Evolutionary conservation across 2,329 filamentous ascomycete species (phyloP).

Genomic region (Fusarium napiforme): DNA sequence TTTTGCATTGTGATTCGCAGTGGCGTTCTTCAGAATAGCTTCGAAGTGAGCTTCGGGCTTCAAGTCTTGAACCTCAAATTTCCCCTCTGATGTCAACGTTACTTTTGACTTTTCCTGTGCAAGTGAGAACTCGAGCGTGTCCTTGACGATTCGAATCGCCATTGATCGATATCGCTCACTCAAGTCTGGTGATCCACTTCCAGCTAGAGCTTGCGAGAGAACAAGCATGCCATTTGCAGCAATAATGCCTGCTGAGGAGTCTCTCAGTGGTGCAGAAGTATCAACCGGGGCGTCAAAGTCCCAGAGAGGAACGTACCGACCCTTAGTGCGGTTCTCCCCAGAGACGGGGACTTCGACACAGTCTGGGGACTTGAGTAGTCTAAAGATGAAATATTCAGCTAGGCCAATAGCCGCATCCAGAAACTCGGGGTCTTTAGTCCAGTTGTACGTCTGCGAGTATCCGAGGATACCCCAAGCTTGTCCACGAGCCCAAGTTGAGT

Average conservation of each 20-base stretch:
- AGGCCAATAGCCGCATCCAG: conserved; percentile 57
- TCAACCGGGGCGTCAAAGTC: conserved; percentile 61
- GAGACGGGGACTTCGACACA: conserved; percentile 41
- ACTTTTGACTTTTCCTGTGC: conserved; percentile 25
- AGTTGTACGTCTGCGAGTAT: conserved; percentile 60
- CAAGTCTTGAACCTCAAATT: conserved; percentile 6
- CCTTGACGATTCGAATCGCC: conserved; percentile 46
- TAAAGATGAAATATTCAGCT: conserved; percentile 61
- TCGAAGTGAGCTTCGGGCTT: conserved; percentile 40
- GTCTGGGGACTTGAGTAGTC: conserved; percentile 50
- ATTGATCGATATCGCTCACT: conserved; percentile 43
- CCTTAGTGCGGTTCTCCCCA: conserved; percentile 16
- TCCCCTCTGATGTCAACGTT: not conserved
- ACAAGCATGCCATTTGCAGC: conserved; percentile 54
- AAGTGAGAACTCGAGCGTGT: conserved; percentile 46
- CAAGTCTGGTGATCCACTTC: conserved; percentile 7
- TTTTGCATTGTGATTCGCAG: conserved; percentile 49
- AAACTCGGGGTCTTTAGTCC: conserved; percentile 58
- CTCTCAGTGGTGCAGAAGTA: conserved; percentile 45
- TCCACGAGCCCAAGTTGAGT: conserved; percentile 62
- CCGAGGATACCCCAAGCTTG: conserved; percentile 64
- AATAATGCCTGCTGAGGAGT: conserved; percentile 53
- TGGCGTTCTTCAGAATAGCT: conserved; percentile 48
- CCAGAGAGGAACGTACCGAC: conserved; percentile 49
- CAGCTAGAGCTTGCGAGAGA: conserved; percentile 48